Evolutionary conservation across 805 yeast species (phyloP).

Genomic region (Suhomyces xylopsoci): DNA sequence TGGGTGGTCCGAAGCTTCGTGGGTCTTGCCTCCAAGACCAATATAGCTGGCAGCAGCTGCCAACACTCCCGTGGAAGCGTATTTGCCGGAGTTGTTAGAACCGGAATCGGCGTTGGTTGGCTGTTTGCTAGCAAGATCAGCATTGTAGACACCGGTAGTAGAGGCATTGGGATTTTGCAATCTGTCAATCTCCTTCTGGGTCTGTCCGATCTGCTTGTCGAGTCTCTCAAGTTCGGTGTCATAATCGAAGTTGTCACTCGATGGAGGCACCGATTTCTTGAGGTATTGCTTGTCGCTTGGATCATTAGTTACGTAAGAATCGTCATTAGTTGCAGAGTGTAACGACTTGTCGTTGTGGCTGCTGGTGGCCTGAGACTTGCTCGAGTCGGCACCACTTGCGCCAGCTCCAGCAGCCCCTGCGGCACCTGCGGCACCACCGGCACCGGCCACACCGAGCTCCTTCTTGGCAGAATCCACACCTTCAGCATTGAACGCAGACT

Average conservation of each 20-base stretch:
- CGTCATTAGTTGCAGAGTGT: slow-evolving; percentile 1
- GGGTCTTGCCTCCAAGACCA: slow-evolving; percentile 6
- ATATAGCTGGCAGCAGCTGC: slow-evolving; percentile 15
- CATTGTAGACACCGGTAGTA: slow-evolving; percentile 6
- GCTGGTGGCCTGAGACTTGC: background rate
- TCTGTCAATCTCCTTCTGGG: slow-evolving; percentile 22
- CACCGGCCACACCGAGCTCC: slow-evolving; percentile 4
- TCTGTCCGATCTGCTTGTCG: slow-evolving; percentile 22
- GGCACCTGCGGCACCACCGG: slow-evolving; percentile 14
- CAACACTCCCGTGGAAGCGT: slow-evolving; percentile 9
- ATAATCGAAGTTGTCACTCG: slow-evolving; percentile 18
- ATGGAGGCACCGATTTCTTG: slow-evolving; percentile 8
- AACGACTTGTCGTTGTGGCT: background rate
- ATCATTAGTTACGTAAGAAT: background rate
- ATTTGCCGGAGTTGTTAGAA: background rate
- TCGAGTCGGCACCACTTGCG: background rate
- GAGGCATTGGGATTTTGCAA: slow-evolving; percentile 8
- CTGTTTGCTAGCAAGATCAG: slow-evolving; percentile 2
- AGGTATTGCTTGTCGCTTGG: slow-evolving; percentile 1
- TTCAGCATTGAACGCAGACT: slow-evolving; percentile 28
- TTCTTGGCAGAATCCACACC: slow-evolving; percentile 23
- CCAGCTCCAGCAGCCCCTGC: slow-evolving; percentile 5
- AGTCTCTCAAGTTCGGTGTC: slow-evolving; percentile 21
- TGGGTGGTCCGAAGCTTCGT: slow-evolving; percentile 4
- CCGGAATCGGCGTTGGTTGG: background rate